Conservation (phyloP, 2,329 filamentous ascomycete species). For the Colletotrichum scovillei region DNA sequence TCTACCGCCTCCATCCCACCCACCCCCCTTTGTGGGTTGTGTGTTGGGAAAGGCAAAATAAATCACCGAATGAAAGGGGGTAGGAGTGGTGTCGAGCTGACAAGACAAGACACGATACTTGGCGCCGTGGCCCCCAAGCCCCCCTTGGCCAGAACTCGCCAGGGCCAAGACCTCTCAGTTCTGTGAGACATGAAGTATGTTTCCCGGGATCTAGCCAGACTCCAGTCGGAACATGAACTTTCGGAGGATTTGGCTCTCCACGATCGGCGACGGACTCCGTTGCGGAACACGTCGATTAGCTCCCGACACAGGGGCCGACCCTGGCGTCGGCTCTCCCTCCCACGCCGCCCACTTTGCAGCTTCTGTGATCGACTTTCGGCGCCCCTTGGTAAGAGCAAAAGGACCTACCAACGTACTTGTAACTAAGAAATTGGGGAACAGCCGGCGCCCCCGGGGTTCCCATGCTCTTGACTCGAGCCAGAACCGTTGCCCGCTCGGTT, state of each 20-base stretch:
- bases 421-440: background rate
- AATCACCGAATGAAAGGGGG: background rate
- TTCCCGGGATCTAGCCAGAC: constrained; percentile 9
- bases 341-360: background rate
- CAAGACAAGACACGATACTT: background rate
- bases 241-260: constrained; percentile 24
- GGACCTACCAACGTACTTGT: background rate
- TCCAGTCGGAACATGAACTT: constrained; percentile 6
- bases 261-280: constrained; percentile 32
- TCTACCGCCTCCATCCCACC: background rate
- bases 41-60: background rate
- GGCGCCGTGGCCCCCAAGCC: background rate
- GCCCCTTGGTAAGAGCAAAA: background rate
- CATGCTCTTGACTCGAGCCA: constrained; percentile 16
- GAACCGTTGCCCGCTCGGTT: constrained; percentile 19
- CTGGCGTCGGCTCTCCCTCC: constrained; percentile 8
- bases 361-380: background rate
- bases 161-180: constrained; percentile 20
- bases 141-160: background rate
- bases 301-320: constrained; percentile 27
- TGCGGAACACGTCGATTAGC: constrained; percentile 26
- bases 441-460: constrained; percentile 13
- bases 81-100: background rate
- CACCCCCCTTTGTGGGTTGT: background rate
- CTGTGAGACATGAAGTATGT: constrained; percentile 3